Conservation (phyloP, 2,329 filamentous ascomycete species). For the Penicillium vulpinum region DNA sequence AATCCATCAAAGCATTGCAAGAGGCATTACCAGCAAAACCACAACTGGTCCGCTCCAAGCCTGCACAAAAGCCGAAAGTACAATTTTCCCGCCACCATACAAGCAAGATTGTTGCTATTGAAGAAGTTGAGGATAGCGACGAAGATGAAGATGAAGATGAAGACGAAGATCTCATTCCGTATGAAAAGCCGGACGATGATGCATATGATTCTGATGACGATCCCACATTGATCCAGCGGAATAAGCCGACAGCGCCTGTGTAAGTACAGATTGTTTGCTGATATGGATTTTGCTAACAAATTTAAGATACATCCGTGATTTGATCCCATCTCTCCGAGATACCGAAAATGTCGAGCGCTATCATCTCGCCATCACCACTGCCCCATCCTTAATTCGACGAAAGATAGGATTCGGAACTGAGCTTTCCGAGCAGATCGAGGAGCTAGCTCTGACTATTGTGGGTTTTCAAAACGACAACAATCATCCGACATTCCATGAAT, state of each 20-base stretch:
- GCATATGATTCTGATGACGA: conserved; percentile 92
- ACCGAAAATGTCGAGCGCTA: conserved; percentile 83
- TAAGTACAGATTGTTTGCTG: conserved; percentile 34
- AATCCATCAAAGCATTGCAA: conserved; percentile 46
- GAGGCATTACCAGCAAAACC: conserved; percentile 17
- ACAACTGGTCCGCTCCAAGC: conserved; percentile 11
- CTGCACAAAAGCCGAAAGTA: conserved; percentile 1
- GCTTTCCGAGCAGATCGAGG: conserved; percentile 77
- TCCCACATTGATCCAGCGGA: conserved; percentile 77
- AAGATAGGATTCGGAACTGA: conserved; percentile 89
- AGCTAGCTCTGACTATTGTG: conserved; percentile 73
- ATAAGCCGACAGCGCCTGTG: conserved; percentile 81
- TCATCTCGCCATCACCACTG: conserved; percentile 73
- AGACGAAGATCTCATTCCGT: conserved; percentile 70
- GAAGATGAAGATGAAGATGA: conserved; percentile 49
- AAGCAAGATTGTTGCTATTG: conserved; percentile 55
- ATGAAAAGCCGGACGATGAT: conserved; percentile 84
- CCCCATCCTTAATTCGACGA: conserved; percentile 76
- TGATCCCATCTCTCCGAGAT: conserved; percentile 76
- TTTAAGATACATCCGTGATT: conserved; percentile 72
- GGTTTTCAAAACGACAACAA: conserved; percentile 85
- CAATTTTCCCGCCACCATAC: conserved; percentile 8
- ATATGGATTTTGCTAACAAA: conserved; percentile 12
- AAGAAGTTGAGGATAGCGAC: conserved; percentile 60
- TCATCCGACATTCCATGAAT: conserved; percentile 72